These are phyloP conservation scores for Knoxia roxburghii DNA, from an alignment of 257 asterid genomes.

Conservation along the genomic window DNA sequence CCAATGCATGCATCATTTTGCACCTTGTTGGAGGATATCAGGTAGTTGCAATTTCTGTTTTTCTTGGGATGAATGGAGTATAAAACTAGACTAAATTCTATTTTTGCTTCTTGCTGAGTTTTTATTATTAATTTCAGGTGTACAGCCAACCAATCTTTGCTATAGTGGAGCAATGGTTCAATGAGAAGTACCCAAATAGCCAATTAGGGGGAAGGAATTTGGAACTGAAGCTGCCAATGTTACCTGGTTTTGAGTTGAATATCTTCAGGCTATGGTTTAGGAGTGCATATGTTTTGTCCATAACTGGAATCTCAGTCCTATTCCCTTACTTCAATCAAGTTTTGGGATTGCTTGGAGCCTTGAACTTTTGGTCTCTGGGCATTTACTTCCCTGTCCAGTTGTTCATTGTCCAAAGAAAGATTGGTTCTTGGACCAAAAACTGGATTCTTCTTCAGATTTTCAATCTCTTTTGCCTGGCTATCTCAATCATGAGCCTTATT, in stretches of 20 bases:
- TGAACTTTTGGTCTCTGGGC: constrained; percentile 61
- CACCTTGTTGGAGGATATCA: constrained; percentile 67
- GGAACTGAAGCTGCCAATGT: constrained; percentile 34
- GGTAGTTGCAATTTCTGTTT: constrained; percentile 17
- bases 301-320: constrained; percentile 41
- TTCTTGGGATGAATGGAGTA: too few relatives aligned
- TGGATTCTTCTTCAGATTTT: constrained; percentile 54
- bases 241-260: constrained; percentile 43
- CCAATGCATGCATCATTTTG: constrained; percentile 54
- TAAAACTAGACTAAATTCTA: too few relatives aligned
- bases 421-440: constrained; percentile 46
- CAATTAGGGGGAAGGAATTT: constrained; percentile 32
- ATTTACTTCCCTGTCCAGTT: constrained; percentile 66
- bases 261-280: constrained; percentile 56
- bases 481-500: constrained; percentile 40
- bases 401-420: constrained; percentile 53
- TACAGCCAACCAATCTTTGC: constrained; percentile 64
- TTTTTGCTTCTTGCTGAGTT: neutral
- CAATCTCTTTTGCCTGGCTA: constrained; percentile 37
- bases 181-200: constrained; percentile 29
- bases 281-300: constrained; percentile 50
- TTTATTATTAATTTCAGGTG: constrained; percentile 29
- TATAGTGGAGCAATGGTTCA: constrained; percentile 36
- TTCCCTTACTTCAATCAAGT: constrained; percentile 71
- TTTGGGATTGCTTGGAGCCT: constrained; percentile 57